Base-by-base conservation (phyloP, 306 rosid species). In the Cercis canadensis region DNA sequence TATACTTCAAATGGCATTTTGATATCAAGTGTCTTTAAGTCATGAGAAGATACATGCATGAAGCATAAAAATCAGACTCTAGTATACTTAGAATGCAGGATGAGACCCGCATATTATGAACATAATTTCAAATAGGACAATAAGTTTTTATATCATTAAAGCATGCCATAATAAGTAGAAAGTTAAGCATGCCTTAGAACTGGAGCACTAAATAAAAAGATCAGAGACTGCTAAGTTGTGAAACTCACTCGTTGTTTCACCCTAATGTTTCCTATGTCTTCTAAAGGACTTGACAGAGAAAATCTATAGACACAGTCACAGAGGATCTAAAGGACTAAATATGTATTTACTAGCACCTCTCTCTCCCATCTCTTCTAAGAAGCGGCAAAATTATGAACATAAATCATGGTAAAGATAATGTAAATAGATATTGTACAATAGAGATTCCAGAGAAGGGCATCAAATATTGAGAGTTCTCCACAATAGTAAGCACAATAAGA, bases 41-140 rank as follows among this genome's bases (percentile, higher is more conserved):
- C 29, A n/a, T 6, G 2, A 65, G 36, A 73, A 52, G 46, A 17
- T 71, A 52, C 21, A 50, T 2, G 31, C 54, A 66, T 59, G 32
- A 69, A 15, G 45, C 76, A 55, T 65, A 15, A 40, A 67, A 57
- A 24, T n/a, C 64, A 58, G 34, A 49, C 50, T 64, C 36, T 57
- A 36, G 45, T 41, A 13, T 40, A 58, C 65, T 24, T 34, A 29
- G 44, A 62, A 57, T 18, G 32, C 4, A 57, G 18, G 37, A 34
- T 24, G 40, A 34, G 16, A 44, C 7, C 19, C 14, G 0, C 31
- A 13, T 8, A 31, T 5, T 7, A 12, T 15, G 62, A 49, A n/a
- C 32, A 66, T 57, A 37, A 34, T 37, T 36, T 50, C 54, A 62
- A 41, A 62, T n/a, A 44, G 17, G 50, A 32, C 56, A 60, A 55